Conservation (phyloP, 768 basidiomycete species). For the Podaxis sp. region DNA sequence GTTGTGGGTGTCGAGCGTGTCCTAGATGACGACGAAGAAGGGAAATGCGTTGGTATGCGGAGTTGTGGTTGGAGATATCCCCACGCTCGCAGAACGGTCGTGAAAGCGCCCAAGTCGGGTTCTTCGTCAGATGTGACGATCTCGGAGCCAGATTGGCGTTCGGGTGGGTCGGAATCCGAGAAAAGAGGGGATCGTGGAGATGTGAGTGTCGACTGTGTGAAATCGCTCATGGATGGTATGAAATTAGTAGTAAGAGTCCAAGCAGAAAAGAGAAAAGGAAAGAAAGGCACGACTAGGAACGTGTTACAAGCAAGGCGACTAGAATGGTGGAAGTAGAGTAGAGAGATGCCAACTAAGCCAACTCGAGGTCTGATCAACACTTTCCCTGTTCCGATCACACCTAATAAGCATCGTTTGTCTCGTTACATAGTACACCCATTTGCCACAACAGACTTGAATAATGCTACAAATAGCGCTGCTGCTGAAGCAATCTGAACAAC, state of each 20-base stretch:
- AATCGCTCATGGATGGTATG: constrained; percentile 5
- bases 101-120: constrained; percentile 75
- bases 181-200: constrained; percentile 11
- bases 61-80: constrained; percentile 51
- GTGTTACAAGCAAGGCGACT: constrained; percentile 6
- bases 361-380: not conserved
- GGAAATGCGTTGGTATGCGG: constrained; percentile 29
- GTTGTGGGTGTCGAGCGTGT: constrained; percentile 13
- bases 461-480: not conserved
- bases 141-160: constrained; percentile 10
- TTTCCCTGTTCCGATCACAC: not conserved
- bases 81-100: constrained; percentile 66
- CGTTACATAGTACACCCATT: not conserved
- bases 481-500: not conserved
- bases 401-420: too few relatives aligned
- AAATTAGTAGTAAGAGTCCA: constrained; percentile 4
- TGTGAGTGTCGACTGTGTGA: constrained; percentile 3
- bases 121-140: constrained; percentile 54
- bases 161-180: constrained; percentile 3
- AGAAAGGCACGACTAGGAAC: not conserved
- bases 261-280: not conserved
- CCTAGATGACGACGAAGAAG: constrained; percentile 16
- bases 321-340: not conserved
- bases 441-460: too few relatives aligned
- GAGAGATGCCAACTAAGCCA: not conserved